These are phyloP conservation scores for Lobosporangium transversale DNA, from an alignment of 192 early-diverging fungal species.

Conservation along the genomic window DNA sequence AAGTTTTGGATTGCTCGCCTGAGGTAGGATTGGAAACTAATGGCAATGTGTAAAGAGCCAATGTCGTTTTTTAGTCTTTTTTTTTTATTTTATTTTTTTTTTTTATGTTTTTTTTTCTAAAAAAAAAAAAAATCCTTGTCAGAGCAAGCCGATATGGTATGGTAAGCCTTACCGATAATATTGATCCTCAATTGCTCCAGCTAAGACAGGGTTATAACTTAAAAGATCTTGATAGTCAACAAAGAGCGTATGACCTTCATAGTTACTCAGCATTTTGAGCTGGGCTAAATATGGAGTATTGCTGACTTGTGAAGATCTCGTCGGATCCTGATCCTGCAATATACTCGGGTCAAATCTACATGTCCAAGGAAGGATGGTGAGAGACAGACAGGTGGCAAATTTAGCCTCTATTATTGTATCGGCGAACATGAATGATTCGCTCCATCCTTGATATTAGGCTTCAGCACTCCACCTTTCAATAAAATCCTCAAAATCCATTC, in stretches of 20 bases:
- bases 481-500: slow-evolving; percentile 51
- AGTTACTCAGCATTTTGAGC: slow-evolving; percentile 65
- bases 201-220: slow-evolving; percentile 67
- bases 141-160: neutral
- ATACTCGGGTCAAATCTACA: slow-evolving; percentile 35
- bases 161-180: slow-evolving; percentile 63
- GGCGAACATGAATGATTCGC: too few relatives aligned
- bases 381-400: neutral
- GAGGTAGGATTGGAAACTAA: slow-evolving; percentile 74
- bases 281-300: slow-evolving; percentile 69
- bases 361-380: neutral
- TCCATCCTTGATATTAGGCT: too few relatives aligned
- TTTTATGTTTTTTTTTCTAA: neutral
- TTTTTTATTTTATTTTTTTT: too few relatives aligned
- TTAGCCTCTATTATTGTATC: too few relatives aligned
- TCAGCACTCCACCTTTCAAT: slow-evolving; percentile 46
- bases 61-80: too few relatives aligned
- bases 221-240: slow-evolving; percentile 76
- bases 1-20: slow-evolving; percentile 85
- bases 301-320: slow-evolving; percentile 26
- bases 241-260: slow-evolving; percentile 72
- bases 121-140: neutral
- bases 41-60: too few relatives aligned
- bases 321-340: slow-evolving; percentile 17
- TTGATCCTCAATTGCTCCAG: slow-evolving; percentile 69